These are phyloP conservation scores for Sugiyamaella pinicola DNA, from an alignment of 1,139 yeast species.

Conservation along the genomic window DNA sequence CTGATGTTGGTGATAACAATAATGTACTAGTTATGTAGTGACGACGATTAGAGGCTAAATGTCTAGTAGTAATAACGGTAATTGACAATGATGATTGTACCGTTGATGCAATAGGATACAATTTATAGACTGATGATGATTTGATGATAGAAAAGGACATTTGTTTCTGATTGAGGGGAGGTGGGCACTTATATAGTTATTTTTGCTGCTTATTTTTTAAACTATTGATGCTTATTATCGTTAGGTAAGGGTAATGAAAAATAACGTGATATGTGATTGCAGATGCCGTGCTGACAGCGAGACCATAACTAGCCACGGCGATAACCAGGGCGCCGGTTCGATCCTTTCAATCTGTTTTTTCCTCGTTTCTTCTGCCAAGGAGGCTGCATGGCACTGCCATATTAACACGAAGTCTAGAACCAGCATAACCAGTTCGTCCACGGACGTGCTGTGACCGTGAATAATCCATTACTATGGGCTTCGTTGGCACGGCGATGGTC, in stretches of 20 bases:
- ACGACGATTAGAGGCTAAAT: background rate
- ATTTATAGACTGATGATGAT: background rate
- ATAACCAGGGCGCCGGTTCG: no score
- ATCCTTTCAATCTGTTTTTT: no score
- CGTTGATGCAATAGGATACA: background rate
- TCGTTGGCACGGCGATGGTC: background rate
- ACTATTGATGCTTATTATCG: background rate
- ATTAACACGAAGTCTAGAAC: background rate
- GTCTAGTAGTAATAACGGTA: background rate
- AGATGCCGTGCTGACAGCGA: no score
- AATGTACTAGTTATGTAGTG: conserved; percentile 5
- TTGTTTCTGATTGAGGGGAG: background rate
- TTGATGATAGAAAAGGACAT: background rate
- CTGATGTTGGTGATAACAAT: conserved; percentile 5
- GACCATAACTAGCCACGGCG: no score
- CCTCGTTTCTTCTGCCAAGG: no score
- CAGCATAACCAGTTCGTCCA: background rate
- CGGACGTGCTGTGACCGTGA: background rate
- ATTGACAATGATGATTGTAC: background rate
- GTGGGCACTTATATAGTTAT: background rate
- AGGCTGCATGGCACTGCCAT: no score
- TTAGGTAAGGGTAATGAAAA: background rate
- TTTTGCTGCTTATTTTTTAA: background rate
- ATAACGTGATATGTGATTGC: conserved; percentile 1
- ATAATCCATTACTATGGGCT: background rate